Percentiles rank a stretch among this genome's conserved stretches.
Evolutionary conservation across 2,329 filamentous ascomycete genomes (phyloP).

Genomic region (Seiridium unicorne): DNA sequence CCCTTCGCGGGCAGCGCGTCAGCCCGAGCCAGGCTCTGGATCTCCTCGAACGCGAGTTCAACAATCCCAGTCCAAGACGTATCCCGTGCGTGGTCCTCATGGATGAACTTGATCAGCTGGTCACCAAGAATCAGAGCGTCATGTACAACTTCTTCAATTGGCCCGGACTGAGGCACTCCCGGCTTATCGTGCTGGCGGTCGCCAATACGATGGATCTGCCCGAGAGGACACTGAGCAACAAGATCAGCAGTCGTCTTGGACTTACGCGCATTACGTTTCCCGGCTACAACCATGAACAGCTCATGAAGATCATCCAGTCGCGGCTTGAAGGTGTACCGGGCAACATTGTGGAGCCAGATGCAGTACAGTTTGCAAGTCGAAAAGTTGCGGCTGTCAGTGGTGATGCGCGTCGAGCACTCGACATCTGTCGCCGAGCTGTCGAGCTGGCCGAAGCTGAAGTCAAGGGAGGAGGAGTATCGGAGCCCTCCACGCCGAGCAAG

Average conservation of each 20-base stretch:
- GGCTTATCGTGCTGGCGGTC: constrained; percentile 92
- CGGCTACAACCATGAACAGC: constrained; percentile 93
- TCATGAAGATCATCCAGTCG: constrained; percentile 97
- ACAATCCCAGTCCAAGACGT: constrained; percentile 81
- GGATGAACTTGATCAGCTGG: constrained; percentile 97
- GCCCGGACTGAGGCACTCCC: constrained; percentile 87
- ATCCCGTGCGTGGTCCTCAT: constrained; percentile 96
- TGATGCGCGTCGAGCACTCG: constrained; percentile 85
- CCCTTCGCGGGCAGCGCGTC: constrained; percentile 87
- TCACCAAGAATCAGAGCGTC: constrained; percentile 98
- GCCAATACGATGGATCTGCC: constrained; percentile 99
- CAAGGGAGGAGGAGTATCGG: constrained; percentile 33
- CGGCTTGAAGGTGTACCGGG: constrained; percentile 84
- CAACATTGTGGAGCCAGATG: constrained; percentile 87
- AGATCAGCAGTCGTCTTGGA: constrained; percentile 89
- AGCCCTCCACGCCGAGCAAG: constrained; percentile 64
- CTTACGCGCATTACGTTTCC: constrained; percentile 95
- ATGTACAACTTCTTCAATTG: constrained; percentile 99
- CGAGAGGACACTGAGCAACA: constrained; percentile 94
- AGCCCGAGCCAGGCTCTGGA: constrained; percentile 89
- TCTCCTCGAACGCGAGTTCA: constrained; percentile 89
- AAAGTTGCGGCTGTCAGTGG: constrained; percentile 97
- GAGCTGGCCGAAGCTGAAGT: constrained; percentile 84
- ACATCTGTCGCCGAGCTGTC: constrained; percentile 93
- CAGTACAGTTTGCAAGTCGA: constrained; percentile 91